A percentile compares a stretch with the other conserved stretches of the same genome.
These are phyloP conservation scores for Myrica gale DNA, from an alignment of 306 rosid genomes.

Conservation along the genomic window DNA sequence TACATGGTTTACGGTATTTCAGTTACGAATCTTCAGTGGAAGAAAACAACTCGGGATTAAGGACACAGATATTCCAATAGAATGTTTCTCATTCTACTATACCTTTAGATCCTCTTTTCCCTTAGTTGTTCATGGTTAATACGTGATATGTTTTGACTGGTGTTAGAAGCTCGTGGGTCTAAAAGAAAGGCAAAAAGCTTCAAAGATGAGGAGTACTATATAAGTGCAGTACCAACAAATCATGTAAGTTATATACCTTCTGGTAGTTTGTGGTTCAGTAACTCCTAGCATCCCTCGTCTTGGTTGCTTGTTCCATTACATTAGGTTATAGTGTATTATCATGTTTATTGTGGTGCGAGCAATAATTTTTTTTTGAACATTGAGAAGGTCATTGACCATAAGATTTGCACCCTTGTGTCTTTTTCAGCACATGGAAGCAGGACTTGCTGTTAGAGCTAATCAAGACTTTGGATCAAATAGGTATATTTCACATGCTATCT, in stretches of 20 bases:
- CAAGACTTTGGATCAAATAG: slow-evolving; percentile 72
- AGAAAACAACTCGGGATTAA: neutral
- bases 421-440: slow-evolving; percentile 81
- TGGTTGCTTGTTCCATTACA: neutral
- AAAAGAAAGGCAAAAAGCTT: slow-evolving; percentile 68
- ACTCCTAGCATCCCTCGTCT: neutral
- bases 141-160: slow-evolving; percentile 30
- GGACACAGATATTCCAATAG: neutral
- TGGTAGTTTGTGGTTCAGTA: slow-evolving; percentile 9
- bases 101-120: no score
- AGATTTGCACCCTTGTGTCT: slow-evolving; percentile 22
- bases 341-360: neutral
- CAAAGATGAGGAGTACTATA: slow-evolving; percentile 79
- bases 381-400: slow-evolving; percentile 17
- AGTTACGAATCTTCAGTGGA: neutral
- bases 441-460: slow-evolving; percentile 75
- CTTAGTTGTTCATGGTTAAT: slow-evolving; percentile 6
- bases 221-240: slow-evolving; percentile 82
- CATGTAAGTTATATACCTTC: slow-evolving; percentile 47
- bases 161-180: slow-evolving; percentile 46
- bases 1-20: neutral
- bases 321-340: no score
- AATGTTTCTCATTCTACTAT: no score
- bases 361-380: slow-evolving; percentile 16
- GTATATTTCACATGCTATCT: slow-evolving; percentile 29